Base-by-base conservation (phyloP, 805 yeast species). In the Grigorovia transvaalensis region DNA sequence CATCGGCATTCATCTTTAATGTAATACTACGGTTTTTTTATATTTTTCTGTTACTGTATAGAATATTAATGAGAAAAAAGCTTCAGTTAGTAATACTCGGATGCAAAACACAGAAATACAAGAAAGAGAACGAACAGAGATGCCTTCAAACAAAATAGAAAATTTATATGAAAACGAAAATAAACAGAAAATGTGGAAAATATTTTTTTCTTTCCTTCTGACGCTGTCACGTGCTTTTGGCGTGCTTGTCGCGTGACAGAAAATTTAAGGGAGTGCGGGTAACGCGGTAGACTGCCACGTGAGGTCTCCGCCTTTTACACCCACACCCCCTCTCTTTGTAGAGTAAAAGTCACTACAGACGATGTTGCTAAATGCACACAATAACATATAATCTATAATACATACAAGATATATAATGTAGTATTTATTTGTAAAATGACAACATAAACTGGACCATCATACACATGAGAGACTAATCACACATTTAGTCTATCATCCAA, bases 1-100 rank as follows among this genome's bases (percentile, higher is more conserved):
- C 62, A 58, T 84, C 89, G 47, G 84, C 73, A 63, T 85, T 90
- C 95, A 86, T 87, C 35, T 46, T 54, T 43, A 17, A 5, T 47
- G 27, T 2, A 23, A 9, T 18, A 11, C n/a, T 46, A 11, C n/a
- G 35, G 11, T 46, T 17, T 40, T 41, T 35, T n/a, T n/a, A n/a
- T n/a, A n/a, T n/a, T n/a, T 33, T 47, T 17, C 45, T 23, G 27
- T 23, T 23, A 23, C 6, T 23, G 27, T 23, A 23, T 23, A 23
- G 27, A 23, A 23, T 23, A 23, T 23, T 23, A 23, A 23, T 23
- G 6, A 23, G 6, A 23, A 23, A 23, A 23, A 23, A 23, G 3
- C 6, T 23, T 23, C 27, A 23, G 27, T 3, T 23, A 23, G 6
- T 23, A 23, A 23, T 23, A 23, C 27, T 23, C 6, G 27, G 27